Evolutionary conservation across 129 eudicot genomes (phyloP).

Genomic region (Kitagawia praeruptora): DNA sequence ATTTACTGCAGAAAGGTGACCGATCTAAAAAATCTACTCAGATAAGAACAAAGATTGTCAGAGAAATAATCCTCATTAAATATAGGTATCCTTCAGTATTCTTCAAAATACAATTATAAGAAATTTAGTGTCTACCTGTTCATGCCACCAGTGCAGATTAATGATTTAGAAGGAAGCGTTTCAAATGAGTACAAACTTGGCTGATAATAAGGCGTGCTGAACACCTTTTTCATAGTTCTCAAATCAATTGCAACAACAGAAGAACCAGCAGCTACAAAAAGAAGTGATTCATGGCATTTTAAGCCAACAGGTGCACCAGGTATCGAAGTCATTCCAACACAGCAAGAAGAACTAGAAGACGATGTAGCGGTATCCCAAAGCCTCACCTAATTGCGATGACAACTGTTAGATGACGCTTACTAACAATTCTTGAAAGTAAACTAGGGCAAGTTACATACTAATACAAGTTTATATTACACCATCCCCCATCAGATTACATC

Average conservation of each 20-base stretch:
- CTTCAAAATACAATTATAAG: not conserved
- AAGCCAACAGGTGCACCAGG: constrained; percentile 56
- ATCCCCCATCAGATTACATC: not conserved
- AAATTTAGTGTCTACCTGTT: constrained; percentile 40
- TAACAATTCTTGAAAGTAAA: not conserved
- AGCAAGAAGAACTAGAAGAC: constrained; percentile 57
- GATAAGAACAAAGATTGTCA: not conserved
- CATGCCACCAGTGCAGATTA: constrained; percentile 63
- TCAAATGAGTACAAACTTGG: constrained; percentile 48
- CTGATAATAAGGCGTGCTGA: constrained; percentile 27
- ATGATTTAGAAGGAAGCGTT: constrained; percentile 48
- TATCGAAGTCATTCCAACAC: constrained; percentile 63
- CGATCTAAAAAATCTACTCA: not conserved
- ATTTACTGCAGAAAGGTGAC: not conserved
- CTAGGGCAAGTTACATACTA: not conserved
- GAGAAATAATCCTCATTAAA: not conserved
- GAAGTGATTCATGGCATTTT: constrained; percentile 68
- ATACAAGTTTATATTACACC: not conserved
- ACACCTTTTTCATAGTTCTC: constrained; percentile 61
- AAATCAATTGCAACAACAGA: constrained; percentile 68
- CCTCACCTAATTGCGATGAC: constrained; percentile 42
- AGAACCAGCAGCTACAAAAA: constrained; percentile 66
- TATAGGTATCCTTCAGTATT: not conserved
- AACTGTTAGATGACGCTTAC: constrained; percentile 10
- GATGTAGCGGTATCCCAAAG: constrained; percentile 70